Percentiles rank a stretch among this genome's conserved stretches.
phyloP scores from a whole-genome alignment of 1,284 basidiomycete species.

The Ustilago tritici region DNA sequence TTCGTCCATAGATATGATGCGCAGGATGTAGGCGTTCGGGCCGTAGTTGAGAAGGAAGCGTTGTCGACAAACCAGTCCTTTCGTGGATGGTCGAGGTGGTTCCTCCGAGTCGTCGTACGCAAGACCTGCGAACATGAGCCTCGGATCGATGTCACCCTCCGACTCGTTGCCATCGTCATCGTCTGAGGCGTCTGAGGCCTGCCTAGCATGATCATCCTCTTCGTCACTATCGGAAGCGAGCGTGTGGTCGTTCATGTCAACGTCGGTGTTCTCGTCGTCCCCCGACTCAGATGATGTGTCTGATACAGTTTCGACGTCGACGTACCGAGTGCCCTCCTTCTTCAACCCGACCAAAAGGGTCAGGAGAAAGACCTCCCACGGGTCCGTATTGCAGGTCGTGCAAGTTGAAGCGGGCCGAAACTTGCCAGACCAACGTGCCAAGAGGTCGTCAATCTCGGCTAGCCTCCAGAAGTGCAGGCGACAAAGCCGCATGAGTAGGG shows the following conservation, averaged over 20 bases:
- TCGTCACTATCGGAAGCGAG: conserved; percentile 2
- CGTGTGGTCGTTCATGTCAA: neutral
- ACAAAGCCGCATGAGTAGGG: neutral
- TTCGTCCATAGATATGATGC: conserved; percentile 29
- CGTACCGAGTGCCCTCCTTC: conserved; percentile 22
- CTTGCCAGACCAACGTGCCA: conserved; percentile 21
- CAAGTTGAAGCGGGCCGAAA: conserved; percentile 25
- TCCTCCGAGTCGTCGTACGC: conserved; percentile 7
- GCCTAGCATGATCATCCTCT: neutral
- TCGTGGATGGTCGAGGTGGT: neutral
- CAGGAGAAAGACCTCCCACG: conserved; percentile 35
- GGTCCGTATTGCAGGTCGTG: conserved; percentile 19
- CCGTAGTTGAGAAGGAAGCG: conserved; percentile 22
- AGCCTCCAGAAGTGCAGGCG: conserved; percentile 12
- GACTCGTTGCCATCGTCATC: neutral
- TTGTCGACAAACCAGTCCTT: conserved; percentile 8
- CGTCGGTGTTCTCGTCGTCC: neutral
- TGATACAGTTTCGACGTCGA: conserved; percentile 30
- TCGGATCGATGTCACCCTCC: conserved; percentile 1
- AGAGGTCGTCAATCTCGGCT: conserved; percentile 12
- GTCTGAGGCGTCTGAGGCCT: neutral
- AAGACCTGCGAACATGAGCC: neutral
- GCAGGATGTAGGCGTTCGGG: conserved; percentile 28
- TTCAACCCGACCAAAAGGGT: conserved; percentile 9
- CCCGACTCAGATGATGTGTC: conserved; percentile 25